Percentiles rank a stretch among this genome's conserved stretches.
phyloP scores from a whole-genome alignment of 2,329 filamentous ascomycete species.

The Pyrenophora graminea region DNA sequence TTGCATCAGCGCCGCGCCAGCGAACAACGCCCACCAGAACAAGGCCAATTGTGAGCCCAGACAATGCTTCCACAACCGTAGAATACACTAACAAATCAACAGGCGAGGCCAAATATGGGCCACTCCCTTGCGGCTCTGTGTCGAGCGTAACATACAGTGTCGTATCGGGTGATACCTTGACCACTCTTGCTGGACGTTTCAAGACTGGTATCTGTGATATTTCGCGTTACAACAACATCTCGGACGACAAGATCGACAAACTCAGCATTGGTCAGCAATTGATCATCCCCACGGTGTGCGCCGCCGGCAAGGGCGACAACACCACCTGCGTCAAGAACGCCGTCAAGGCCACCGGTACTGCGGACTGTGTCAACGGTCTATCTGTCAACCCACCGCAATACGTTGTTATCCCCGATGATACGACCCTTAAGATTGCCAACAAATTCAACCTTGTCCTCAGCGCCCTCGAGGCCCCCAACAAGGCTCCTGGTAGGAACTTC shows the following conservation, averaged over 20 bases:
- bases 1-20: neutral
- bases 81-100: neutral
- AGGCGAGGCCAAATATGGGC: neutral
- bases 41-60: neutral
- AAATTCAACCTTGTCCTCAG: constrained; percentile 1
- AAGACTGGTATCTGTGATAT: constrained; percentile 3
- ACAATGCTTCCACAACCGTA: neutral
- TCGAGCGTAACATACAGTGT: neutral
- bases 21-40: too few species aligned
- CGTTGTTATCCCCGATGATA: neutral
- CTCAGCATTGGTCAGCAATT: neutral
- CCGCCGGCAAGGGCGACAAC: neutral
- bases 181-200: neutral
- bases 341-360: neutral
- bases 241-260: neutral
- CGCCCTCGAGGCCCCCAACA: neutral
- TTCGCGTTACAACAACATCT: neutral
- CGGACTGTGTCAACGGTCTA: constrained; percentile 1
- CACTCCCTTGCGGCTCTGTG: neutral
- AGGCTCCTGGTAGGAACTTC: neutral
- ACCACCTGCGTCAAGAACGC: neutral
- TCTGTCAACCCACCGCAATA: neutral
- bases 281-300: neutral
- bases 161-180: neutral
- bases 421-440: neutral